phyloP scores from a whole-genome alignment of 2,329 filamentous ascomycete species.

The Claviceps pazoutovae region DNA sequence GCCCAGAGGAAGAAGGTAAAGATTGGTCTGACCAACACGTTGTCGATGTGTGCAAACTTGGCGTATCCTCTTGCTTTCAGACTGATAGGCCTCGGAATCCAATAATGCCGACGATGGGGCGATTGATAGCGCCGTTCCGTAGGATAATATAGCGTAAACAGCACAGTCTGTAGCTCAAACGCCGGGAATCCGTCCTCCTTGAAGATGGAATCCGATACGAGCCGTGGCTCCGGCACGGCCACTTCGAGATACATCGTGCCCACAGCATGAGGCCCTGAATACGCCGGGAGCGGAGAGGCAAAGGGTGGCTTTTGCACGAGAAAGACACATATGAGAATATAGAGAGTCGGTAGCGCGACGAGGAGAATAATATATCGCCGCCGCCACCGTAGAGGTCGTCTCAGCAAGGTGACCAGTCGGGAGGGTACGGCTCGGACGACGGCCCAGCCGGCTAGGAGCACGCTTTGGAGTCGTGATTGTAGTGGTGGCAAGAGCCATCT shows the following conservation, averaged over 20 bases:
- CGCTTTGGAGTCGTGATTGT: not conserved
- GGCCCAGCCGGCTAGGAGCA: not conserved
- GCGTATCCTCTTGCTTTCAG: constrained; percentile 33
- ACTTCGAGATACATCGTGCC: constrained; percentile 35
- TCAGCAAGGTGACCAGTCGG: not conserved
- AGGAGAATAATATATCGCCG: not conserved
- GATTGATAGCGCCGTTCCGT: constrained; percentile 8
- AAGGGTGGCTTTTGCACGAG: constrained; percentile 27
- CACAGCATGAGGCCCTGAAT: constrained; percentile 30
- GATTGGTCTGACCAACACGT: constrained; percentile 27
- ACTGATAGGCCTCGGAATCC: constrained; percentile 29
- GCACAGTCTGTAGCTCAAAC: constrained; percentile 31
- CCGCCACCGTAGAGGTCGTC: not conserved
- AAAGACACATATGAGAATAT: constrained; percentile 24
- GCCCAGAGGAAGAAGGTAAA: constrained; percentile 28
- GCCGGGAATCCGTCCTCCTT: constrained; percentile 22
- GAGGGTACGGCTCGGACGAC: not conserved
- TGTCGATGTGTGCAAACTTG: constrained; percentile 28
- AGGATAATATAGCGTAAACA: constrained; percentile 38
- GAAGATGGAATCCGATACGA: constrained; percentile 20
- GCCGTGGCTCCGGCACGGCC: constrained; percentile 20
- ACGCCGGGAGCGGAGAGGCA: constrained; percentile 28
- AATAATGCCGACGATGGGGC: constrained; percentile 23
- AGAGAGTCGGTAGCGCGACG: constrained; percentile 10
- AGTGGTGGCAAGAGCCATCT: constrained; percentile 1